phyloP scores from a whole-genome alignment of 192 early-diverging fungal genomes.

The Coemansia aciculifera region DNA sequence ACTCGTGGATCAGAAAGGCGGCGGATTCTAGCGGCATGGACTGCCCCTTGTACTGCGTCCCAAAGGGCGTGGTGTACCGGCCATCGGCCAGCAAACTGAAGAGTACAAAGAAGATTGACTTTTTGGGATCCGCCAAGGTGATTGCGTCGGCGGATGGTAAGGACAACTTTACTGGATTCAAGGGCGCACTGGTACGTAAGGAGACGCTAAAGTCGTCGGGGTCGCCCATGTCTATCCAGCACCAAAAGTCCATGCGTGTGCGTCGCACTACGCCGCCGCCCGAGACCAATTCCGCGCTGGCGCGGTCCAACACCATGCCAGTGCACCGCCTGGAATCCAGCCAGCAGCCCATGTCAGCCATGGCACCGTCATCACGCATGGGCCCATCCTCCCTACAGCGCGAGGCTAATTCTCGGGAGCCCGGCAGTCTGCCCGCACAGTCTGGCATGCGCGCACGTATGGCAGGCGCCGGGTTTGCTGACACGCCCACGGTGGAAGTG shows the following conservation, averaged over 20 bases:
- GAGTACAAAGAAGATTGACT: slow-evolving; percentile 77
- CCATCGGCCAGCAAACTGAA: slow-evolving; percentile 85
- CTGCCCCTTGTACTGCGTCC: slow-evolving; percentile 77
- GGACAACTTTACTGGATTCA: slow-evolving; percentile 57
- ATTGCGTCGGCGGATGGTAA: slow-evolving; percentile 68
- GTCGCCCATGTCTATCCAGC: slow-evolving; percentile 14
- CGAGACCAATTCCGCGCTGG: slow-evolving; percentile 27
- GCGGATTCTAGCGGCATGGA: slow-evolving; percentile 57
- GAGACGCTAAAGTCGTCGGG: slow-evolving; percentile 36
- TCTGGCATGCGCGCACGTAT: slow-evolving; percentile 7
- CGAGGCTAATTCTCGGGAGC: slow-evolving; percentile 13
- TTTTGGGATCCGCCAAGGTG: slow-evolving; percentile 78
- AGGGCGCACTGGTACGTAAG: slow-evolving; percentile 56
- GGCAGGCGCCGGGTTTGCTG: slow-evolving; percentile 6
- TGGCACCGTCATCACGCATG: background rate
- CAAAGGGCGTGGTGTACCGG: slow-evolving; percentile 75
- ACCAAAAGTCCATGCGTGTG: slow-evolving; percentile 56
- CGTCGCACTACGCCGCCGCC: slow-evolving; percentile 45
- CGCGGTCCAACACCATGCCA: slow-evolving; percentile 54
- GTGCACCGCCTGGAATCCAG: slow-evolving; percentile 22
- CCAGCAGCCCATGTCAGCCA: slow-evolving; percentile 16
- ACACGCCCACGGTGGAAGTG: slow-evolving; percentile 16
- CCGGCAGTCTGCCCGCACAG: slow-evolving; percentile 18
- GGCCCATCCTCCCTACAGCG: slow-evolving; percentile 17
- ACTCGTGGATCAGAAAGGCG: slow-evolving; percentile 70